phyloP scores from a whole-genome alignment of 306 rosid species.

The Rosa rugosa region DNA sequence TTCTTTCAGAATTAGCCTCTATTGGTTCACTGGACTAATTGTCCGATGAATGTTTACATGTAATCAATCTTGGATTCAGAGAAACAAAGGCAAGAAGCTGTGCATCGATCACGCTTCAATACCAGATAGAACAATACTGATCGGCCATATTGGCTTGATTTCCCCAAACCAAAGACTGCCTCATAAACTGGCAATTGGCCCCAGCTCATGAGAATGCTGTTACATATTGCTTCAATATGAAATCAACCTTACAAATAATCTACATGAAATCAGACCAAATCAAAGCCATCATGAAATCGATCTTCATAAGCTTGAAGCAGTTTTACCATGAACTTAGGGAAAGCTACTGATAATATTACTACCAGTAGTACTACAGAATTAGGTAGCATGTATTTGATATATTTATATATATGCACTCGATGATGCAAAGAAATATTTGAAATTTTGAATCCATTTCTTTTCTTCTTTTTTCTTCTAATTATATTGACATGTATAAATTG shows the following conservation, averaged over 20 bases:
- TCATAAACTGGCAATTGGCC: neutral
- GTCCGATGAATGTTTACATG: neutral
- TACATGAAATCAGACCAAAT: neutral
- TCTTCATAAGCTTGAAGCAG: neutral
- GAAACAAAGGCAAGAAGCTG: neutral
- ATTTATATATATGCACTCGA: too few species aligned
- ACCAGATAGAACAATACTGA: too few species aligned
- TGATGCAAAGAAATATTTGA: too few species aligned
- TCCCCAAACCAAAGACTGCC: neutral
- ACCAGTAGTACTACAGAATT: neutral
- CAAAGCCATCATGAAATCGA: neutral
- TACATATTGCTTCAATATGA: neutral
- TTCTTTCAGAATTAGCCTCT: too few species aligned
- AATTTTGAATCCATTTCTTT: neutral
- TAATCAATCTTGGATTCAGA: neutral
- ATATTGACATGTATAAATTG: too few species aligned
- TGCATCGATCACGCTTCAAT: too few species aligned
- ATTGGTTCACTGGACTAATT: too few species aligned
- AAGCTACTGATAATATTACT: neutral
- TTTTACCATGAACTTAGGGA: neutral
- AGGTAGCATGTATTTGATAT: too few species aligned
- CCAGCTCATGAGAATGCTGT: neutral
- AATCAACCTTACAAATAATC: neutral
- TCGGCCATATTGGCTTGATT: too few species aligned
- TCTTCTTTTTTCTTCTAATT: too few species aligned